Evolutionary conservation across 1,284 basidiomycete species (phyloP).

Genomic region (Fistulina hepatica): DNA sequence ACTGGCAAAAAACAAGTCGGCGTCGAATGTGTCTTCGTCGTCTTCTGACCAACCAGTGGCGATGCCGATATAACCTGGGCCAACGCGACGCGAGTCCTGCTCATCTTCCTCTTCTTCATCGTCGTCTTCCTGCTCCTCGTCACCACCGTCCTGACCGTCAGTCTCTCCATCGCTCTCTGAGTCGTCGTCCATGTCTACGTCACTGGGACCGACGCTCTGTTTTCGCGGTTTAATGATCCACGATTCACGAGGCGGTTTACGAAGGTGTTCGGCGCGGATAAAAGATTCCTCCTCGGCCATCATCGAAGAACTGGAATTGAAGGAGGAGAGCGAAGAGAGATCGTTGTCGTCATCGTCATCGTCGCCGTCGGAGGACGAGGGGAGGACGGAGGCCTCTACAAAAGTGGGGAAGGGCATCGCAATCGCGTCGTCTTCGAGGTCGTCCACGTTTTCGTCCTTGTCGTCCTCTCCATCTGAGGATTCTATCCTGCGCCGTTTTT

Average conservation of each 20-base stretch:
- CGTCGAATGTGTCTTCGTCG: conserved; percentile 68
- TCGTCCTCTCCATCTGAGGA: conserved; percentile 27
- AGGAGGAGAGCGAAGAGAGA: conserved; percentile 27
- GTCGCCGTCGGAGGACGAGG: conserved; percentile 15
- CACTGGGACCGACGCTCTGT: conserved; percentile 51
- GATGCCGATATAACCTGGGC: conserved; percentile 42
- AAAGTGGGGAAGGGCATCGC: conserved; percentile 53
- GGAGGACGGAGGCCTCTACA: conserved; percentile 48
- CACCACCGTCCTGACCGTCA: conserved; percentile 39
- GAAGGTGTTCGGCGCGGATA: conserved; percentile 39
- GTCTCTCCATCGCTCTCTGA: conserved; percentile 46
- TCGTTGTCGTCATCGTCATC: conserved; percentile 29
- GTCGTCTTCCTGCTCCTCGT: conserved; percentile 35
- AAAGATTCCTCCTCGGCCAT: conserved; percentile 53
- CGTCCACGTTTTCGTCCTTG: conserved; percentile 22
- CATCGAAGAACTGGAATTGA: conserved; percentile 45
- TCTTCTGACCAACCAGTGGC: conserved; percentile 62
- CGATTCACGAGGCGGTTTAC: conserved; percentile 37
- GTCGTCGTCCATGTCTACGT: conserved; percentile 45
- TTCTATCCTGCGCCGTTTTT: conserved; percentile 18
- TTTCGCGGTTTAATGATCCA: conserved; percentile 63
- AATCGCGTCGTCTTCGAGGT: conserved; percentile 28
- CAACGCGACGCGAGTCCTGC: conserved; percentile 31
- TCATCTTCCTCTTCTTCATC: conserved; percentile 32
- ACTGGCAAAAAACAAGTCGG: conserved; percentile 68